Conservation (phyloP, 371 early-diverging fungal genomes). For the Rhizopus microsporus region DNA sequence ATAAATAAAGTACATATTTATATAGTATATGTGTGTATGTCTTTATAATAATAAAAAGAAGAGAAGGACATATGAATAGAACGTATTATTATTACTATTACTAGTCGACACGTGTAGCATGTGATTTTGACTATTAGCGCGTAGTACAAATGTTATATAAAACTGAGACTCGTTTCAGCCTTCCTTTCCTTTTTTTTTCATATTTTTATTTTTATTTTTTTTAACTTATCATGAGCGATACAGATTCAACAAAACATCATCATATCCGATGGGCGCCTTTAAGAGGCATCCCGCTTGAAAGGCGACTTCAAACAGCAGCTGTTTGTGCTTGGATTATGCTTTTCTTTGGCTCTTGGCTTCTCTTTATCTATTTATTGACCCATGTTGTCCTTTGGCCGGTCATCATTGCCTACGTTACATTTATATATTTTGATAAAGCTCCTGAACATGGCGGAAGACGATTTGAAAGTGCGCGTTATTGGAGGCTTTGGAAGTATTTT, state of each 20-base stretch:
- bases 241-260: not conserved
- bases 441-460: constrained; percentile 74
- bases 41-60: no score
- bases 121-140: no score
- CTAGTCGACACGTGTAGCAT: no score
- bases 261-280: constrained; percentile 31
- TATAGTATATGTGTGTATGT: no score
- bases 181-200: no score
- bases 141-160: no score
- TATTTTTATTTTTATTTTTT: no score
- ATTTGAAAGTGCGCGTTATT: constrained; percentile 56
- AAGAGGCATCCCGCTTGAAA: constrained; percentile 54
- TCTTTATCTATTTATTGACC: constrained; percentile 50
- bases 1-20: no score
- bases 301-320: constrained; percentile 74
- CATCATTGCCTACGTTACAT: constrained; percentile 67
- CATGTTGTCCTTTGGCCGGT: constrained; percentile 64
- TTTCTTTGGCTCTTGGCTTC: constrained; percentile 39
- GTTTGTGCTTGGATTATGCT: constrained; percentile 38
- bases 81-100: no score
- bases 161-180: no score
- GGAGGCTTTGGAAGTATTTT: constrained; percentile 69
- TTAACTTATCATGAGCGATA: no score
- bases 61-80: no score
- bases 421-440: constrained; percentile 57